Evolutionary conservation across 805 yeast species (phyloP), one percentile per base, ranked within the genome.

Genomic region (Yamadazyma paraphyllophila): DNA sequence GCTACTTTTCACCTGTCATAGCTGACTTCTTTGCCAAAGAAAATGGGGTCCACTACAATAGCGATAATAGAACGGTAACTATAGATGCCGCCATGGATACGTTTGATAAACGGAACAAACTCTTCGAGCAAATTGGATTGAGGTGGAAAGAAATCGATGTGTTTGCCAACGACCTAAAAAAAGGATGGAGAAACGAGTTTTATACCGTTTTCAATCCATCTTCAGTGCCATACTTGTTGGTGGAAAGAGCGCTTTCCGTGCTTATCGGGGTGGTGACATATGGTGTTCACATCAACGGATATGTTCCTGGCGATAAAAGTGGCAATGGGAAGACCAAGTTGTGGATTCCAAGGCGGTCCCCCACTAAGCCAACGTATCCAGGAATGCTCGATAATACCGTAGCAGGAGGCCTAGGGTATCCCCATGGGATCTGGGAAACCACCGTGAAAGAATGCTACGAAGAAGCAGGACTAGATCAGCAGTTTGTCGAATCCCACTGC

Each of bases 381-480:
- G 85, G 87, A 0, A 85, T 81, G 86, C 74, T 91, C 32, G 99
- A 94, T 62, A 92, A 91, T 62, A 89, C 96, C 1, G 87, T 94
- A 6, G 99, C 96, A 0, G 99, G 99, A 1, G 99, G 99, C 0
- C 58, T 94, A 3, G 97, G 96, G 0, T 74, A 83, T 61, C 96
- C 96, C 0, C 71, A 79, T 52, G 88, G 90, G 0, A 68, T 82
- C 2, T 66, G 71, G 58, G 96, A 88, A 38, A 92, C 97, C 0
- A 80, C 83, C 2, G 53, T 87, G 14, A 94, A 94, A 60, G 99
- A 94, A 61, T 81, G 96, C 56, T 73, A 71, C 48, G 99, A 94
- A 57, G 99, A 94, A 58, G 98, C 96, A 0, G 96, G 96, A 0
- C 63, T 92, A n/a, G 51, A 58, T 0, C 67, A 71, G 40, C 73